Conservation (phyloP, 257 asterid species). For the Eucommia ulmoides region DNA sequence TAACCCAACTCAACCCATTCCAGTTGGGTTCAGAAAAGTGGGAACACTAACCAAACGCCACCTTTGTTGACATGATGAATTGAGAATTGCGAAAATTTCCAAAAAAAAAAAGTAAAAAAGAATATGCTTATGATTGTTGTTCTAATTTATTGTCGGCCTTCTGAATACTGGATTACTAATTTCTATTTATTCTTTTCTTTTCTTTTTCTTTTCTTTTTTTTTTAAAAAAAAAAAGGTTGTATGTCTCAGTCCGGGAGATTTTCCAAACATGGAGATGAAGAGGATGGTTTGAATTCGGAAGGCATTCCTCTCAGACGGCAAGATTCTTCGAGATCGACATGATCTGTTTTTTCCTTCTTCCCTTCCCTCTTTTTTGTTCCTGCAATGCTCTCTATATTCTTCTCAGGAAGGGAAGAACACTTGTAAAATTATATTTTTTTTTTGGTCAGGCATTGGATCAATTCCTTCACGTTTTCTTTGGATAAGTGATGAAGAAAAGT, state of each 20-base stretch:
- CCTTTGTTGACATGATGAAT: too few species aligned
- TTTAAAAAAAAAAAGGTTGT: constrained; percentile 44
- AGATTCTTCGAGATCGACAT: constrained; percentile 43
- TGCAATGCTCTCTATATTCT: background rate
- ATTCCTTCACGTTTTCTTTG: background rate
- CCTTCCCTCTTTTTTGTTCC: too few species aligned
- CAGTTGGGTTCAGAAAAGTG: too few species aligned
- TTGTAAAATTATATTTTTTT: background rate
- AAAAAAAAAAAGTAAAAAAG: too few species aligned
- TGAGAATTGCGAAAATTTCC: too few species aligned
- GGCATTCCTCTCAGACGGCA: constrained; percentile 76
- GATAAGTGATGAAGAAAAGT: background rate
- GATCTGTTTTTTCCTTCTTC: constrained; percentile 13
- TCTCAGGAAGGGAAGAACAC: constrained; percentile 3
- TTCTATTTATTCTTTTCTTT: too few species aligned
- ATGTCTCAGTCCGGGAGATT: constrained; percentile 22
- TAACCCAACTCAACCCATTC: too few species aligned
- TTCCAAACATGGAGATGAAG: constrained; percentile 46
- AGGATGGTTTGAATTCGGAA: constrained; percentile 57
- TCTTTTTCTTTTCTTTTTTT: too few species aligned
- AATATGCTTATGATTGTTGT: too few species aligned
- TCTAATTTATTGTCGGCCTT: too few species aligned
- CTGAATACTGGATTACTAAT: too few species aligned
- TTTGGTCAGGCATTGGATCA: background rate
- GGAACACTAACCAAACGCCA: too few species aligned